phyloP scores from a whole-genome alignment of 306 rosid genomes.

The Medicago truncatula region DNA sequence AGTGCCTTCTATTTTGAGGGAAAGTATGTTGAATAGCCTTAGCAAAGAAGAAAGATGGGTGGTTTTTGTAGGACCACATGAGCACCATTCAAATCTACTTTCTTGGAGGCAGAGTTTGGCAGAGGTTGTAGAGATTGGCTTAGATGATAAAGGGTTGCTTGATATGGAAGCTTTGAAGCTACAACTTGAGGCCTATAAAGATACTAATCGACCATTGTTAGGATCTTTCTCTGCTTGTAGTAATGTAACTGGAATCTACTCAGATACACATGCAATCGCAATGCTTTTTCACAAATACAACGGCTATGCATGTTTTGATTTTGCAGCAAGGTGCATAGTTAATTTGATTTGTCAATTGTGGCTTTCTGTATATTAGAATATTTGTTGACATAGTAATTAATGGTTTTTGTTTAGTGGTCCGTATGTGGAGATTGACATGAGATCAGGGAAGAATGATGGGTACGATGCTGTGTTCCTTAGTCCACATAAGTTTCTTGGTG shows the following conservation, averaged over 20 bases:
- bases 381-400: not conserved
- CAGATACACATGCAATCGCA: constrained; percentile 73
- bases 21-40: constrained; percentile 46
- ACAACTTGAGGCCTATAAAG: constrained; percentile 56
- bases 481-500: constrained; percentile 83
- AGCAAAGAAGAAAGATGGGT: constrained; percentile 72
- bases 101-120: constrained; percentile 91
- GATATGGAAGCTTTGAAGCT: constrained; percentile 60
- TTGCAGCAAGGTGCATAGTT: constrained; percentile 69
- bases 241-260: constrained; percentile 78
- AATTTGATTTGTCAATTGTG: not conserved
- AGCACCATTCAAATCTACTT: constrained; percentile 91
- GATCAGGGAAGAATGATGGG: constrained; percentile 59
- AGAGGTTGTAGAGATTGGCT: constrained; percentile 75
- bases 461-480: constrained; percentile 82
- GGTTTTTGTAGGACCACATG: constrained; percentile 87
- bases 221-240: constrained; percentile 95
- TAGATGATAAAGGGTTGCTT: constrained; percentile 62
- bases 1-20: constrained; percentile 69
- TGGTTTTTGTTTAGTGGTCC: constrained; percentile 62
- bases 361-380: not conserved
- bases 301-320: constrained; percentile 82
- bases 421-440: constrained; percentile 75
- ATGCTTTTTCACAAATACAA: constrained; percentile 69
- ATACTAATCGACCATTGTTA: constrained; percentile 62